These are phyloP conservation scores for Dimocarpus longan DNA, from an alignment of 345 rosid genomes.

Conservation along the genomic window DNA sequence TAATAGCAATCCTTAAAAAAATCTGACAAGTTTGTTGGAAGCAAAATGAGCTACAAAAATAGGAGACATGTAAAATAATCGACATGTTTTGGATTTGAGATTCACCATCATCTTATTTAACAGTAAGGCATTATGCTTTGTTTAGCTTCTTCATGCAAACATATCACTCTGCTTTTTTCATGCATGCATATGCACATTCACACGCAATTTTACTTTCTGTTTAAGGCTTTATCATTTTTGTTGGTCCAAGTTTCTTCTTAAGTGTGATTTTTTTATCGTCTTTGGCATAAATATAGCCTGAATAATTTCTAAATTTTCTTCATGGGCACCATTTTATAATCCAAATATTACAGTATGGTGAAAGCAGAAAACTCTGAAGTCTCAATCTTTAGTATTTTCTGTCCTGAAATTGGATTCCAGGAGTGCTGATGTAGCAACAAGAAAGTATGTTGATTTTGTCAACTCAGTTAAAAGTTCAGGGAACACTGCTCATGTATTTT, in stretches of 20 bases:
- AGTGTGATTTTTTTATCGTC: neutral
- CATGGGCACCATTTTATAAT: neutral
- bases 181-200: neutral
- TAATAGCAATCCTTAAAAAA: neutral
- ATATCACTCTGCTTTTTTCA: neutral
- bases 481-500: slow-evolving; percentile 76
- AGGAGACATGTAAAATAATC: neutral
- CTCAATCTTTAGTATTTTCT: too few relatives aligned
- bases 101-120: neutral
- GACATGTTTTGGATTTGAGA: neutral
- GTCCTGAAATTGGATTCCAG: slow-evolving; percentile 35
- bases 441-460: slow-evolving; percentile 78
- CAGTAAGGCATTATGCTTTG: neutral
- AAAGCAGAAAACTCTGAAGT: neutral
- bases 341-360: neutral
- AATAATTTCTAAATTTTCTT: neutral
- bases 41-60: neutral
- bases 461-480: slow-evolving; percentile 77
- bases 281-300: neutral
- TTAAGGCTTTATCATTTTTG: neutral
- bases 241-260: neutral
- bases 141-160: neutral
- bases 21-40: neutral
- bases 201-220: neutral
- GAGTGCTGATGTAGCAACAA: slow-evolving; percentile 66